phyloP scores from a whole-genome alignment of 768 basidiomycete species.

The Exidia glandulosa region DNA sequence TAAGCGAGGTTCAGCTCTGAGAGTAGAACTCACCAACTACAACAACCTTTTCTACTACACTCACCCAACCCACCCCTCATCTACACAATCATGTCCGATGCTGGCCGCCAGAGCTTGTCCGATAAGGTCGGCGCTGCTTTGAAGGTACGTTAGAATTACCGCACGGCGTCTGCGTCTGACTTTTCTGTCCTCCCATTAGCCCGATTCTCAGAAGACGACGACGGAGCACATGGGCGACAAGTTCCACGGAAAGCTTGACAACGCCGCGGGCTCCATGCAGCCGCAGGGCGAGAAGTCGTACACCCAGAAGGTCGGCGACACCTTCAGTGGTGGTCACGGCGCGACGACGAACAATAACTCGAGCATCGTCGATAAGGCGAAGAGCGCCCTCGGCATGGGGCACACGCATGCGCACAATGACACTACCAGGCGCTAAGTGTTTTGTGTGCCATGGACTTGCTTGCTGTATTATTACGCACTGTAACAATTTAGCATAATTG shows the following conservation, averaged over 20 bases:
- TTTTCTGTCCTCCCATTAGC: conserved; percentile 20
- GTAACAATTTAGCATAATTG: too few relatives aligned
- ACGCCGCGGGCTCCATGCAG: conserved; percentile 34
- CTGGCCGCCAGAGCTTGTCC: conserved; percentile 44
- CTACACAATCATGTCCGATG: conserved; percentile 37
- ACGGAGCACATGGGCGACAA: conserved; percentile 40
- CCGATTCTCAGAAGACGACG: conserved; percentile 47
- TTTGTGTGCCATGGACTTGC: too few relatives aligned
- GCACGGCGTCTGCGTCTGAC: too few relatives aligned
- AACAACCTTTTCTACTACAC: background rate
- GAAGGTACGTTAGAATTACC: conserved; percentile 27
- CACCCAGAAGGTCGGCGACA: conserved; percentile 38
- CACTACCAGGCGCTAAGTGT: too few relatives aligned
- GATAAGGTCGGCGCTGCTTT: conserved; percentile 42
- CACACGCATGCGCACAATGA: too few relatives aligned
- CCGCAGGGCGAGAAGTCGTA: conserved; percentile 45
- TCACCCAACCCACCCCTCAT: background rate
- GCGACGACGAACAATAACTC: conserved; percentile 22
- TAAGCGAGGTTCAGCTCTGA: too few relatives aligned
- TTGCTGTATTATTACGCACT: too few relatives aligned
- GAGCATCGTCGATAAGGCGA: conserved; percentile 42
- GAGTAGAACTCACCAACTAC: background rate
- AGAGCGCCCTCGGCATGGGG: conserved; percentile 39
- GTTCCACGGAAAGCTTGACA: conserved; percentile 38
- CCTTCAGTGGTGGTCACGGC: conserved; percentile 20